Base-by-base conservation (phyloP, 257 asterid genomes). In the Nicotiana tabacum region DNA sequence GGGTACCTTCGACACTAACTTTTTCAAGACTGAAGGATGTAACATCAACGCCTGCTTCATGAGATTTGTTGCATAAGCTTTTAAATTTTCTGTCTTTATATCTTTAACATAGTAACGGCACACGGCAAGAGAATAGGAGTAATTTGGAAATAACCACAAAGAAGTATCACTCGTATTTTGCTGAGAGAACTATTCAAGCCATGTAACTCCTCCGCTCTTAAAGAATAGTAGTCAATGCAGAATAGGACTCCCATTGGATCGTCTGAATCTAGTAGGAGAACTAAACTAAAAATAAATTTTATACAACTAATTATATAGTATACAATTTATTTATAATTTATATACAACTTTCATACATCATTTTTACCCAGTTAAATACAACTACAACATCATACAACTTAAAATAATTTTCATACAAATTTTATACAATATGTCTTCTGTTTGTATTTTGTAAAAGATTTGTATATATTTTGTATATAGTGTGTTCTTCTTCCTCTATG, bases 91-190 rank as follows among this genome's bases (percentile, higher is more conserved):
- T n/a, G 32, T 81, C 82, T 86, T 84, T 48, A 43, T 37, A 37
- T 77, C 88, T n/a, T 84, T 78, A 6, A 94, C 93, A 85, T 91
- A 90, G 86, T 90, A 90, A 66, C 97, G 94, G 86, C 95, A 88
- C 76, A 92, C 80, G 7, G 97, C 96, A 10, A 95, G 92, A 82
- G 99, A 95, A 83, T 81, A 94, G 66, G 97, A 92, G 83, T 94
- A 87, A 84, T 95, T 95, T 29, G 99, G 99, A 86, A 91, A 95
- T 77, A 92, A 90, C 97, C 99, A 92, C 77, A 95, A 85, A 82
- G 97, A 94, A 89, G 90, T 90, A 82, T 93, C 96, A 51, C 86
- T 83, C 83, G 86, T 85, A 86, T 94, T 92, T 81, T 94, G 97
- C 84, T 92, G 91, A 17, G 92, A 88, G 87, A 95, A 95, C 61